phyloP scores from a whole-genome alignment of 2,329 filamentous ascomycete species.

The Talaromyces funiculosus region DNA sequence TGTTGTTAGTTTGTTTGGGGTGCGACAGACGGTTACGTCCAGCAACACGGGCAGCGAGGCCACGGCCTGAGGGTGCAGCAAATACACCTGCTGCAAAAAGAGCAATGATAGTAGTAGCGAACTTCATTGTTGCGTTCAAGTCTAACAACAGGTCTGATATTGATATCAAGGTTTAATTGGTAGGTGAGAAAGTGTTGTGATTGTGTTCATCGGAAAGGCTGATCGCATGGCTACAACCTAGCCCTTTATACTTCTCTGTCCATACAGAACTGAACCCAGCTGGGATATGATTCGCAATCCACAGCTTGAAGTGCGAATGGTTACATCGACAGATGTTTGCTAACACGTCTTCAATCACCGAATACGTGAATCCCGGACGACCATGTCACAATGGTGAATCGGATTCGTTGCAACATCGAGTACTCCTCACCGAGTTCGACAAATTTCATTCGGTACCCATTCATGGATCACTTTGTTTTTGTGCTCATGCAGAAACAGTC shows the following conservation, averaged over 20 bases:
- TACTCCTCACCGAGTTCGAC: not conserved
- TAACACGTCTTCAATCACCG: slow-evolving; percentile 1
- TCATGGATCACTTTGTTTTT: not conserved
- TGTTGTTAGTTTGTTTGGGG: slow-evolving; percentile 7
- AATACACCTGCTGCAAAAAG: slow-evolving; percentile 9
- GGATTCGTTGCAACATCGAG: not conserved
- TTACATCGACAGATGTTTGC: slow-evolving; percentile 4
- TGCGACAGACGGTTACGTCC: slow-evolving; percentile 8
- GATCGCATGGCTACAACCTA: not conserved
- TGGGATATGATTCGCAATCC: not conserved
- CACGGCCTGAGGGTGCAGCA: slow-evolving; percentile 4
- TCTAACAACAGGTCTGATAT: not conserved
- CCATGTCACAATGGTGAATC: not conserved
- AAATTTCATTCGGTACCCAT: not conserved
- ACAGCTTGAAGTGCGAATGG: slow-evolving; percentile 6
- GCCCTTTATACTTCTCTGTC: slow-evolving; percentile 4
- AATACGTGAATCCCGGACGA: not conserved
- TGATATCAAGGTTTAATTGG: not conserved
- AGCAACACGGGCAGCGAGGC: slow-evolving; percentile 9
- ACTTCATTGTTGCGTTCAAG: slow-evolving; percentile 6
- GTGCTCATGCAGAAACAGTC: not conserved
- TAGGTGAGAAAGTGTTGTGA: not conserved
- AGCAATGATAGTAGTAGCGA: slow-evolving; percentile 11
- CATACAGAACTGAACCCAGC: not conserved
- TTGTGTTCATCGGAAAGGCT: not conserved